Percentiles rank a stretch among this genome's conserved stretches.
Evolutionary conservation across 805 yeast species (phyloP).

Genomic region (Metschnikowia borealis): DNA sequence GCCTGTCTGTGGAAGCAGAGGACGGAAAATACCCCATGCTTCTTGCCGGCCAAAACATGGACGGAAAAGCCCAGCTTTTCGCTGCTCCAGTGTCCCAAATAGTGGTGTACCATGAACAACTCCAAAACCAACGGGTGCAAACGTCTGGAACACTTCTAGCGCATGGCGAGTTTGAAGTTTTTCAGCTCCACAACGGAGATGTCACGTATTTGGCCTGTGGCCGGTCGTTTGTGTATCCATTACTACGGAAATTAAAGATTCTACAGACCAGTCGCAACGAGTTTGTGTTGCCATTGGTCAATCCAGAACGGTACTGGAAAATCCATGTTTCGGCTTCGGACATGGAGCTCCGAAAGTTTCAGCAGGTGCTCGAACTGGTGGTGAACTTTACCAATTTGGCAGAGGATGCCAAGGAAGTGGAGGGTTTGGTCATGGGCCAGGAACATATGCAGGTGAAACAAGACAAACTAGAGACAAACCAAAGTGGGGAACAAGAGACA

Average conservation of each 20-base stretch:
- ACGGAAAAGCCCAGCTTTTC: constrained; percentile 36
- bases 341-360: constrained; percentile 25
- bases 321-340: constrained; percentile 36
- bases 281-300: constrained; percentile 61
- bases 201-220: constrained; percentile 67
- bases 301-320: constrained; percentile 76
- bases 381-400: constrained; percentile 43
- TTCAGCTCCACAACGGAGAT: constrained; percentile 52
- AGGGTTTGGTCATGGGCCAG: not conserved
- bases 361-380: constrained; percentile 35
- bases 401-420: not conserved
- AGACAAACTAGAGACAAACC: too few relatives aligned
- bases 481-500: not conserved
- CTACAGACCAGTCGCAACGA: constrained; percentile 45
- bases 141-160: constrained; percentile 49
- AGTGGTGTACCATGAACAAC: constrained; percentile 34
- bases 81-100: constrained; percentile 29
- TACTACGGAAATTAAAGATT: constrained; percentile 60
- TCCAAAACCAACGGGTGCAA: constrained; percentile 13
- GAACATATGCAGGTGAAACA: too few relatives aligned
- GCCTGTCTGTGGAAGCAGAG: not conserved
- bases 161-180: constrained; percentile 57
- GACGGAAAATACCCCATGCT: constrained; percentile 12
- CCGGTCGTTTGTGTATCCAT: constrained; percentile 64
- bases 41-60: constrained; percentile 24